Evolutionary conservation across 768 basidiomycete species (phyloP).

Genomic region (Lactifluus piperatus): DNA sequence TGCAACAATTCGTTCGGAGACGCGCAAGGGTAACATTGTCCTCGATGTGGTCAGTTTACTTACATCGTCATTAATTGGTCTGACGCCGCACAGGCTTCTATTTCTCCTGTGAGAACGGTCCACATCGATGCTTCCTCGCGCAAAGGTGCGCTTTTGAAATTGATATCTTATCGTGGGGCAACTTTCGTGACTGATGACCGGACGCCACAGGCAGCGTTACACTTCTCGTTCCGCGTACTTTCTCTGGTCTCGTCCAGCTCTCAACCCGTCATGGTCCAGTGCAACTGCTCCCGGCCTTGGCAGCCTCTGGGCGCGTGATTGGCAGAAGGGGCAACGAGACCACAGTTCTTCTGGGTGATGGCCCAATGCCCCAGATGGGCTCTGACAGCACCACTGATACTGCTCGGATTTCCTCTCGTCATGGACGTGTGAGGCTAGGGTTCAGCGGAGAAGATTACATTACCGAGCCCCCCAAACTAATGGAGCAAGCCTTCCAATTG

Average conservation of each 20-base stretch:
- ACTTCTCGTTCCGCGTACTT: constrained; percentile 17
- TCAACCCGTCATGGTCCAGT: neutral
- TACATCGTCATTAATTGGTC: neutral
- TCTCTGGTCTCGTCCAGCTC: constrained; percentile 15
- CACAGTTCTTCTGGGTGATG: constrained; percentile 10
- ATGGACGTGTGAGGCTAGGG: constrained; percentile 13
- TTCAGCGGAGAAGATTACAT: constrained; percentile 17
- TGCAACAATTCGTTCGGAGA: constrained; percentile 5
- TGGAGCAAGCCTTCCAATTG: constrained; percentile 7
- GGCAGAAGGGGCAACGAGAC: neutral
- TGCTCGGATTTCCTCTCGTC: constrained; percentile 11
- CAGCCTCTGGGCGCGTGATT: constrained; percentile 10
- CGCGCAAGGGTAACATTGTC: constrained; percentile 5
- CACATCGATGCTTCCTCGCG: neutral
- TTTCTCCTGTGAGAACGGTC: constrained; percentile 7
- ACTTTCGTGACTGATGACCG: neutral
- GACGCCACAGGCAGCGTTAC: constrained; percentile 4
- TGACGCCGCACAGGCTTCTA: constrained; percentile 7
- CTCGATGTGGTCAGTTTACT: constrained; percentile 12
- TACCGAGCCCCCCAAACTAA: neutral
- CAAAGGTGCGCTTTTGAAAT: neutral
- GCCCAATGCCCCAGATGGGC: constrained; percentile 1
- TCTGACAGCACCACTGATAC: constrained; percentile 2
- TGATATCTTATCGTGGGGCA: neutral
- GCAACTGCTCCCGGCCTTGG: constrained; percentile 9